Evolutionary conservation across 75 land plant genomes (phyloP), one percentile per base, ranked within the genome.

Genomic region (Picea sitchensis): DNA sequence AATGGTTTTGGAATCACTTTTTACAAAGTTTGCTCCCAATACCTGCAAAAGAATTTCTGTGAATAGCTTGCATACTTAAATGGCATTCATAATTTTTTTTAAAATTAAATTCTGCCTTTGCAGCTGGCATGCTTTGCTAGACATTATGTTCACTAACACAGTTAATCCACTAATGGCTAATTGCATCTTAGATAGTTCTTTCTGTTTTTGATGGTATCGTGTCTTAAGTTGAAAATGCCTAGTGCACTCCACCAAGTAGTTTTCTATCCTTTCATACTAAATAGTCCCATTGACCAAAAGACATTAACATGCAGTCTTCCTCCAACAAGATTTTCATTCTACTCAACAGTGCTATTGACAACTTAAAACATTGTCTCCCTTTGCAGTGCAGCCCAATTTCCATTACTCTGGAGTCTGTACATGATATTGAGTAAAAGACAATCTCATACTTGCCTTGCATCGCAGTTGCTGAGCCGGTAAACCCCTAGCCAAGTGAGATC

Each of bases 21-120:
- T 98, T 73, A 93, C 99, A 77, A 93, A 88, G 90, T 93, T 91
- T 36, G 99, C 99, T 58, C 98, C 94, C 68, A 92, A 44, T 3
- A 98, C 99, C 98, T 98, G 91, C 77, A 85, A 30, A 59, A 30
- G 17, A 76, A 31, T 59, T 30, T 54, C n/a, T 36, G 2, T 60
- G 21, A 77, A 65, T 20, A 17, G 15, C 34, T 80, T 56, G 36
- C 75, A 57, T 18, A 34, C 14, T 36, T 54, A n/a, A 54, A 20
- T 36, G 11, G 38, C 21, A 18, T 69, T 67, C 44, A 69, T 14
- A 41, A 69, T 2, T 51, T 51, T 9, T 9, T 9, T 9, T 68
- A 17, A 36, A 20, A 69, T 41, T 2, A 5, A 69, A 69, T 17
- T 69, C 17, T 79, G 14, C 18, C n/a, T 26, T 79, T 69, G 14